These are phyloP conservation scores for Lolium perenne DNA, from an alignment of 176 grass and related monocot genomes.

Conservation along the genomic window DNA sequence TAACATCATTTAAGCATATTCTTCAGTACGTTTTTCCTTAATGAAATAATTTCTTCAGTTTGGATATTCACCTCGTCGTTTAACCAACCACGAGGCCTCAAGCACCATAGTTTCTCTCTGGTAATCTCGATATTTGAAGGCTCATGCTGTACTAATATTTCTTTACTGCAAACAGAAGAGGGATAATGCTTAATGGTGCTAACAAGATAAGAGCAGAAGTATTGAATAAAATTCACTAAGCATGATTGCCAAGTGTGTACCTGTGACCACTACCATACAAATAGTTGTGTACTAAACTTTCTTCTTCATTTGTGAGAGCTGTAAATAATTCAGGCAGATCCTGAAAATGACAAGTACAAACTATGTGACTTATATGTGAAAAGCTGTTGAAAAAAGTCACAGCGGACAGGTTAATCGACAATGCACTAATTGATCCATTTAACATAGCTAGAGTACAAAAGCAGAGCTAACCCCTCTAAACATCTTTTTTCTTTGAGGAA, in stretches of 20 bases:
- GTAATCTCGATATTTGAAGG: slow-evolving; percentile 74
- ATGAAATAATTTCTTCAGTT: background rate
- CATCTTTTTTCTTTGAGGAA: background rate
- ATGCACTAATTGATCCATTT: background rate
- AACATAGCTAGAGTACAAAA: background rate
- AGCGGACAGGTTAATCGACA: background rate
- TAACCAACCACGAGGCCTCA: slow-evolving; percentile 68
- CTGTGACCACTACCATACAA: slow-evolving; percentile 52
- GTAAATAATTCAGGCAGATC: slow-evolving; percentile 54
- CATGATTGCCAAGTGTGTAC: slow-evolving; percentile 31
- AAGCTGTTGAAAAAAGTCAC: background rate
- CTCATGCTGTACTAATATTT: slow-evolving; percentile 57
- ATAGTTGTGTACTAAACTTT: slow-evolving; percentile 51
- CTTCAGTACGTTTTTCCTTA: slow-evolving; percentile 5
- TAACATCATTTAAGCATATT: slow-evolving; percentile 27
- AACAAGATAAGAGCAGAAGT: slow-evolving; percentile 26
- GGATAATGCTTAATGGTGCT: background rate
- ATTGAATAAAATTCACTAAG: background rate
- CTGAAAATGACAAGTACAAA: slow-evolving; percentile 48
- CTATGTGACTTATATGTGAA: background rate
- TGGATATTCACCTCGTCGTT: slow-evolving; percentile 74
- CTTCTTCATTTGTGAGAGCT: slow-evolving; percentile 69
- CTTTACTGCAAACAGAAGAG: slow-evolving; percentile 48
- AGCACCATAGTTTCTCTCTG: slow-evolving; percentile 63
- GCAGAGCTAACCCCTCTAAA: background rate